Percentiles rank a stretch among this genome's conserved stretches.
phyloP scores from a whole-genome alignment of 768 basidiomycete genomes.

The Lenzites betulinus region DNA sequence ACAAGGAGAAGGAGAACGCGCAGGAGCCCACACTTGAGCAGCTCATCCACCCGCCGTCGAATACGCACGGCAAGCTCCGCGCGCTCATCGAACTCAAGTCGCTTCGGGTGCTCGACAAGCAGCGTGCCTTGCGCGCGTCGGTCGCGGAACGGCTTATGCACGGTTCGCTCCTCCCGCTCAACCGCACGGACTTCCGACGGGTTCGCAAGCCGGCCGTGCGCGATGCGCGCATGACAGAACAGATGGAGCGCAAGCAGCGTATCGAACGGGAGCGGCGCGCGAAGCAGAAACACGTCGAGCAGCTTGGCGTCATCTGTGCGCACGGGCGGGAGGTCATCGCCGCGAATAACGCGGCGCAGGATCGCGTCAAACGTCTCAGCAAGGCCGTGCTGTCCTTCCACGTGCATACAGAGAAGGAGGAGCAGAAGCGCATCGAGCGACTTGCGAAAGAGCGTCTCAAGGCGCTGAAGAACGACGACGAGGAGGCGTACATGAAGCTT shows the following conservation, averaged over 20 bases:
- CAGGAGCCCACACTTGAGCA: slow-evolving; percentile 37
- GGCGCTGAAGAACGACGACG: slow-evolving; percentile 96
- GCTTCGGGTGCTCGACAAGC: slow-evolving; percentile 86
- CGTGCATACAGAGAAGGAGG: slow-evolving; percentile 91
- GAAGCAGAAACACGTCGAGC: slow-evolving; percentile 95
- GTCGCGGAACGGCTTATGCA: slow-evolving; percentile 88
- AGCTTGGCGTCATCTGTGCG: slow-evolving; percentile 80
- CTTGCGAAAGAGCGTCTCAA: slow-evolving; percentile 97
- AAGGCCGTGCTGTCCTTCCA: slow-evolving; percentile 85
- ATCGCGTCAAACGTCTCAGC: slow-evolving; percentile 63
- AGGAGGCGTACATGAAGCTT: slow-evolving; percentile 99
- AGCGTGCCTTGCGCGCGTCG: slow-evolving; percentile 81
- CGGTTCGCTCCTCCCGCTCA: slow-evolving; percentile 85
- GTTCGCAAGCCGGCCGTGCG: slow-evolving; percentile 83
- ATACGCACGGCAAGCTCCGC: slow-evolving; percentile 78
- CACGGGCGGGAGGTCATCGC: slow-evolving; percentile 79
- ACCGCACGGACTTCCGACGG: slow-evolving; percentile 89
- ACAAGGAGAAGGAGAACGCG: slow-evolving; percentile 35
- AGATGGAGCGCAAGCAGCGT: slow-evolving; percentile 88
- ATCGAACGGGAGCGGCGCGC: slow-evolving; percentile 90
- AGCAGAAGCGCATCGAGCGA: slow-evolving; percentile 94
- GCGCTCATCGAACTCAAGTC: slow-evolving; percentile 93
- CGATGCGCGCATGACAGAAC: slow-evolving; percentile 88
- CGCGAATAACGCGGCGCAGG: slow-evolving; percentile 60
- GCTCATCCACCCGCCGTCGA: slow-evolving; percentile 56